Percentiles rank a stretch among this genome's conserved stretches.
These are phyloP conservation scores for Debaryomycetaceae sp. DNA, from an alignment of 1,139 yeast genomes.

Conservation along the genomic window DNA sequence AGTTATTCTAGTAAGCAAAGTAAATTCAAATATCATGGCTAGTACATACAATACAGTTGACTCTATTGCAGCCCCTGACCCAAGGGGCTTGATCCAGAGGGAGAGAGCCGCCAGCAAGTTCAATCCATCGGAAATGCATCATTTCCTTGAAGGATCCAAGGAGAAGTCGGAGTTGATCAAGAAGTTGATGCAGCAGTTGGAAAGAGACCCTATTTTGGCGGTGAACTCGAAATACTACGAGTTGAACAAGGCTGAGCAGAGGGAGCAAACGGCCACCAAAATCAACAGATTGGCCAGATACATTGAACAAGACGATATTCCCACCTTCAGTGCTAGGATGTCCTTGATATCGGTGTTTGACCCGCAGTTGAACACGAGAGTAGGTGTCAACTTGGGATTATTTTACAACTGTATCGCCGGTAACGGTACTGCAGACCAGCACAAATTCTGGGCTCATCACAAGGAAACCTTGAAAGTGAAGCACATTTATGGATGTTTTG, in stretches of 20 bases:
- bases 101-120: conserved; percentile 31
- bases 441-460: conserved; percentile 68
- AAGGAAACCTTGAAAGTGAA: conserved; percentile 66
- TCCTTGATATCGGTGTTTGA: conserved; percentile 44
- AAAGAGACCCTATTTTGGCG: conserved; percentile 41
- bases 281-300: conserved; percentile 38
- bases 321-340: conserved; percentile 35
- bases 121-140: conserved; percentile 35
- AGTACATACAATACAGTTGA: conserved; percentile 10
- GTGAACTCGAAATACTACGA: conserved; percentile 36
- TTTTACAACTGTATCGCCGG: conserved; percentile 47
- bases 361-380: conserved; percentile 48
- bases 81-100: conserved; percentile 26
- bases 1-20: not conserved
- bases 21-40: conserved; percentile 1
- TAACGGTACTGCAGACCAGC: conserved; percentile 53
- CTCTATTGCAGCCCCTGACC: conserved; percentile 31
- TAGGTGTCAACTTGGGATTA: conserved; percentile 51
- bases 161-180: conserved; percentile 30
- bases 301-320: conserved; percentile 29
- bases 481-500: conserved; percentile 84
- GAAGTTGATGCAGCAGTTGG: conserved; percentile 34
- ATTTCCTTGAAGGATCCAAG: conserved; percentile 39
- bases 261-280: conserved; percentile 35
- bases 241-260: conserved; percentile 31